These are phyloP conservation scores for Alternaria sp. DNA, from an alignment of 2,329 filamentous ascomycete genomes.

Conservation along the genomic window DNA sequence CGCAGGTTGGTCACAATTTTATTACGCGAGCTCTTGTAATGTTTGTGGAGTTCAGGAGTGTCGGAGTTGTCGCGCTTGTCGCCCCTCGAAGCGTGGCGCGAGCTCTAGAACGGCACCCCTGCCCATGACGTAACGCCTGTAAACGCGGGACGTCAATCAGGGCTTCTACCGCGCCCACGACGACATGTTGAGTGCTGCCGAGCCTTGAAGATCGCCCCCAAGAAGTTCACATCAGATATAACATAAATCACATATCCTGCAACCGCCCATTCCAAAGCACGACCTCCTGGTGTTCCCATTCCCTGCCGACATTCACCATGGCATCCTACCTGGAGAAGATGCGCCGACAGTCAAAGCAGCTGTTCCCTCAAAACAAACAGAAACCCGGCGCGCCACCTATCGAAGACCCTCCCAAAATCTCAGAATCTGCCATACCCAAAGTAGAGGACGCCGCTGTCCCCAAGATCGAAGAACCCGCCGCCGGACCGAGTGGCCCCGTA, in stretches of 20 bases:
- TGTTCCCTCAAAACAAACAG: conserved; percentile 23
- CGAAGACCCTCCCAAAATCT: conserved; percentile 23
- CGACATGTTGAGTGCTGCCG: conserved; percentile 32
- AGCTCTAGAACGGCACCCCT: conserved; percentile 25
- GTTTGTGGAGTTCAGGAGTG: background rate
- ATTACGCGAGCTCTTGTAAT: background rate
- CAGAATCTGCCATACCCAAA: conserved; percentile 15
- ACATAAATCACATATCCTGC: background rate
- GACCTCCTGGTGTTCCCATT: background rate
- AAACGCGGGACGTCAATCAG: conserved; percentile 29
- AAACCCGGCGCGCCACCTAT: conserved; percentile 20
- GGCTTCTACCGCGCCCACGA: conserved; percentile 30
- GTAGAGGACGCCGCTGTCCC: conserved; percentile 17
- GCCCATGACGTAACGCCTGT: conserved; percentile 39
- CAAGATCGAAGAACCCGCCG: conserved; percentile 20
- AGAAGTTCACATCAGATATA: conserved; percentile 9
- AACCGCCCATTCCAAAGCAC: background rate
- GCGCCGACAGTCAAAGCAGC: conserved; percentile 44
- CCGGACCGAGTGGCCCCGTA: conserved; percentile 35
- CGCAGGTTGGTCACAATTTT: background rate
- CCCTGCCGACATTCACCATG: conserved; percentile 24
- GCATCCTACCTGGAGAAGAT: conserved; percentile 46
- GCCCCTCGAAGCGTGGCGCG: conserved; percentile 18
- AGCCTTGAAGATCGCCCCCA: conserved; percentile 23
- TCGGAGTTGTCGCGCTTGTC: background rate